Conservation (phyloP, 305 asterid species). For the Solanum hybrid region DNA sequence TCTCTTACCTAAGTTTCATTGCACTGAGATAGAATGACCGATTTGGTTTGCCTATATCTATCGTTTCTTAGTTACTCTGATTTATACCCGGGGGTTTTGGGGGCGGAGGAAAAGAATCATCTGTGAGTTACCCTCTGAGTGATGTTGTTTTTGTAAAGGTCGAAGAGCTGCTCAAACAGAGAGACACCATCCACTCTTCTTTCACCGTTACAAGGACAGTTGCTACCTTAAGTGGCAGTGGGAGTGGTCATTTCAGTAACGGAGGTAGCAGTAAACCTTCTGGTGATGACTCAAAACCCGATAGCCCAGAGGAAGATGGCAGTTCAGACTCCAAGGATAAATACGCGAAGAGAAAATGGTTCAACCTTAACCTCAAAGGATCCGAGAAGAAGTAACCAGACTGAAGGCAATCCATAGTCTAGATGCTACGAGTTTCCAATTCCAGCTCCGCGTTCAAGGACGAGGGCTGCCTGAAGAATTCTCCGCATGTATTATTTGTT, state of each 20-base stretch:
- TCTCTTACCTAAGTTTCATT: background rate
- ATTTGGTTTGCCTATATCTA: background rate
- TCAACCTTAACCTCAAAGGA: conserved; percentile 70
- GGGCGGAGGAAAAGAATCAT: background rate
- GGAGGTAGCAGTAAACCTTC: conserved; percentile 31
- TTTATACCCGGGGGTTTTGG: background rate
- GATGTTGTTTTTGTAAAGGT: conserved; percentile 35
- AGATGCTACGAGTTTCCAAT: conserved; percentile 13
- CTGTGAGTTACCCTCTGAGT: background rate
- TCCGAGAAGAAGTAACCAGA: conserved; percentile 36
- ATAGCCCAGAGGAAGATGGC: conserved; percentile 74
- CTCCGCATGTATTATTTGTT: conserved; percentile 12
- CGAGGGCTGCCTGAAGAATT: conserved; percentile 17
- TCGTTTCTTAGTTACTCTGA: background rate
- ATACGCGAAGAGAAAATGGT: conserved; percentile 77
- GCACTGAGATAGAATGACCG: background rate
- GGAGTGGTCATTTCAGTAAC: conserved; percentile 32
- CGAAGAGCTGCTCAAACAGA: conserved; percentile 84
- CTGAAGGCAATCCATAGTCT: conserved; percentile 6
- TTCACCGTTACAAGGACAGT: conserved; percentile 63
- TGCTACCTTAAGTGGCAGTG: conserved; percentile 21
- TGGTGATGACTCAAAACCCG: conserved; percentile 28
- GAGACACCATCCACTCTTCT: conserved; percentile 77
- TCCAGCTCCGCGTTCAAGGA: conserved; percentile 16
- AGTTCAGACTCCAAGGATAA: conserved; percentile 84